Evolutionary conservation across 495 filamentous ascomycete species (phyloP).

Genomic region (Pseudotulostoma volvatum): DNA sequence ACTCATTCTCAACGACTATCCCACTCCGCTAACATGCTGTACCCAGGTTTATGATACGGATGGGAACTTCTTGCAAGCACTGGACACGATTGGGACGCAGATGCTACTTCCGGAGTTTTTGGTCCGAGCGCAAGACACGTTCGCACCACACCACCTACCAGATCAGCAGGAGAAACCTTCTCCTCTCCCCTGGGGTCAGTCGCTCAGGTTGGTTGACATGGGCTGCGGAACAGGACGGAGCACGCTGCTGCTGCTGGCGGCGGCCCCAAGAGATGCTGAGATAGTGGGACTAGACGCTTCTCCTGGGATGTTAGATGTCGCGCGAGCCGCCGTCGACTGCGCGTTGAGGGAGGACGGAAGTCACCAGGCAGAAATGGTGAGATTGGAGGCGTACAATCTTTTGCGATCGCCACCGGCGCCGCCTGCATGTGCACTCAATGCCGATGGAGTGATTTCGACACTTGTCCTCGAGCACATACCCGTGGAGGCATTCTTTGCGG

Average conservation of each 20-base stretch:
- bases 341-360: constrained; percentile 1
- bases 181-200: constrained; percentile 9
- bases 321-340: constrained; percentile 15
- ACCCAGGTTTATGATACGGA: constrained; percentile 55
- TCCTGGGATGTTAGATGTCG: constrained; percentile 39
- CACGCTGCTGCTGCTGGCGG: constrained; percentile 36
- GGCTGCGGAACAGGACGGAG: constrained; percentile 61
- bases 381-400: constrained; percentile 19
- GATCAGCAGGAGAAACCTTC: constrained; percentile 1
- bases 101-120: constrained; percentile 39
- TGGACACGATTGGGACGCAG: constrained; percentile 44
- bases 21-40: too few relatives aligned
- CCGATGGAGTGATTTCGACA: constrained; percentile 41
- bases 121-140: constrained; percentile 10
- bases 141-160: too few relatives aligned
- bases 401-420: constrained; percentile 10
- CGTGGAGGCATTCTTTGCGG: constrained; percentile 37
- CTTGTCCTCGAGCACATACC: constrained; percentile 57
- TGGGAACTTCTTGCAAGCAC: constrained; percentile 54
- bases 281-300: constrained; percentile 36
- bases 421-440: constrained; percentile 10
- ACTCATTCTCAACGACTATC: too few relatives aligned
- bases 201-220: constrained; percentile 35
- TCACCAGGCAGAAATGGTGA: not conserved
- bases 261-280: constrained; percentile 9